These are phyloP conservation scores for Fonsecaea erecta DNA, from an alignment of 2,329 filamentous ascomycete genomes.

Conservation along the genomic window DNA sequence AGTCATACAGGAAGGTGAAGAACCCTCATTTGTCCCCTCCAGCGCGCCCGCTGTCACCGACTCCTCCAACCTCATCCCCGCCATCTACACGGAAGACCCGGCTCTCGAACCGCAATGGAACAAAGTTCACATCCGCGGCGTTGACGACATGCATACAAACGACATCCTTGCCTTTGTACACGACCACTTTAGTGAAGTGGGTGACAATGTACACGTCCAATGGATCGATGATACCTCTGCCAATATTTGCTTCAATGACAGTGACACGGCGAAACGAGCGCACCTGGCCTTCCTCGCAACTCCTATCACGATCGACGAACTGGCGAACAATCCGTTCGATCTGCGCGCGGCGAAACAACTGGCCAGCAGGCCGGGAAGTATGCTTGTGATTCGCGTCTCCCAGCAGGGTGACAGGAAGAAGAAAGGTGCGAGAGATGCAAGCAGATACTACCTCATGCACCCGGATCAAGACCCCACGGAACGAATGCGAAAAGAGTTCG, in stretches of 20 bases:
- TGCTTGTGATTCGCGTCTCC: constrained; percentile 74
- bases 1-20: constrained; percentile 38
- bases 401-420: constrained; percentile 78
- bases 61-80: constrained; percentile 31
- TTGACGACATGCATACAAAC: constrained; percentile 78
- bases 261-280: constrained; percentile 59
- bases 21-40: constrained; percentile 36
- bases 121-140: constrained; percentile 82
- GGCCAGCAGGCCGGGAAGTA: constrained; percentile 68
- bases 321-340: constrained; percentile 64
- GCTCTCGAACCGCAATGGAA: constrained; percentile 42
- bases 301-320: constrained; percentile 41
- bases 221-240: constrained; percentile 95
- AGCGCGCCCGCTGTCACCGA: constrained; percentile 21
- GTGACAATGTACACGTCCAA: constrained; percentile 67
- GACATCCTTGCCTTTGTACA: constrained; percentile 77
- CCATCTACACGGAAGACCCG: constrained; percentile 38
- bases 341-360: constrained; percentile 71
- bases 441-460: constrained; percentile 89
- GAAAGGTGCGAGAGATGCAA: constrained; percentile 75
- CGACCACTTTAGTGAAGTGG: constrained; percentile 64
- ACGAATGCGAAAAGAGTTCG: constrained; percentile 61
- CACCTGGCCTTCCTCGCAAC: constrained; percentile 55
- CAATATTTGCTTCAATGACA: constrained; percentile 75
- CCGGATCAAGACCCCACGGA: constrained; percentile 86